Conservation (phyloP, 108 stramenopile species). For the Cyclotella kingstonii region DNA sequence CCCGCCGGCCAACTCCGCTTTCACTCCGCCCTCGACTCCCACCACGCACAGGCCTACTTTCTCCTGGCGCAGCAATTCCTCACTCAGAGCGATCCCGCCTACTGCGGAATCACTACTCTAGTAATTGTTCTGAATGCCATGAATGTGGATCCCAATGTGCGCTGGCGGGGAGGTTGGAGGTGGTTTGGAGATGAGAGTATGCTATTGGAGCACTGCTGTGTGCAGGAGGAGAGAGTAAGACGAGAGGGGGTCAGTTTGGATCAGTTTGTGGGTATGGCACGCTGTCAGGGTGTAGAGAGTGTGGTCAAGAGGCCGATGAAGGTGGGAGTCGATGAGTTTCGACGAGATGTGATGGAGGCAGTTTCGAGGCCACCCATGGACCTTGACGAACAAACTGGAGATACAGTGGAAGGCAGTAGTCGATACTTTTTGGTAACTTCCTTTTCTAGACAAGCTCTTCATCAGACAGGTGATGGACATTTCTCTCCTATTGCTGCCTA, state of each 20-base stretch:
- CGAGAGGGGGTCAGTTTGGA: constrained; percentile 70
- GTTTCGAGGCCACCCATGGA: constrained; percentile 34
- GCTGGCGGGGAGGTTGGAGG: constrained; percentile 95
- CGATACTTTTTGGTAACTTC: constrained; percentile 63
- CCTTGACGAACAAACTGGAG: constrained; percentile 5
- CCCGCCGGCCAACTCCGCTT: constrained; percentile 49
- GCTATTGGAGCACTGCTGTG: constrained; percentile 78
- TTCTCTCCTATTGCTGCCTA: constrained; percentile 92
- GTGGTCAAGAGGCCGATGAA: constrained; percentile 54
- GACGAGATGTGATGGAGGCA: constrained; percentile 49
- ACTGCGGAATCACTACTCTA: constrained; percentile 92
- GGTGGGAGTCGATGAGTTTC: constrained; percentile 53
- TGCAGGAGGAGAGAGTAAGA: constrained; percentile 61
- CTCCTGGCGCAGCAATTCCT: constrained; percentile 84
- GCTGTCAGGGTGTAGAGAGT: constrained; percentile 65
- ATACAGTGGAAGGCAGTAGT: neutral
- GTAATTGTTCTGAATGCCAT: constrained; percentile 90
- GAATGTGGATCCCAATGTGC: constrained; percentile 85
- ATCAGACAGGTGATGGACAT: constrained; percentile 94
- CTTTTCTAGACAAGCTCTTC: constrained; percentile 65
- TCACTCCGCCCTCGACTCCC: constrained; percentile 40
- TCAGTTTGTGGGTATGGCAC: constrained; percentile 63
- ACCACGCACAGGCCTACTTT: constrained; percentile 69
- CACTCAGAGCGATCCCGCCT: constrained; percentile 93
- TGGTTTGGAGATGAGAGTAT: constrained; percentile 92